A percentile compares a stretch with the other conserved stretches of the same genome.
These are phyloP conservation scores for Zymoseptoria passerinii DNA, from an alignment of 2,329 filamentous ascomycete species.

Conservation along the genomic window DNA sequence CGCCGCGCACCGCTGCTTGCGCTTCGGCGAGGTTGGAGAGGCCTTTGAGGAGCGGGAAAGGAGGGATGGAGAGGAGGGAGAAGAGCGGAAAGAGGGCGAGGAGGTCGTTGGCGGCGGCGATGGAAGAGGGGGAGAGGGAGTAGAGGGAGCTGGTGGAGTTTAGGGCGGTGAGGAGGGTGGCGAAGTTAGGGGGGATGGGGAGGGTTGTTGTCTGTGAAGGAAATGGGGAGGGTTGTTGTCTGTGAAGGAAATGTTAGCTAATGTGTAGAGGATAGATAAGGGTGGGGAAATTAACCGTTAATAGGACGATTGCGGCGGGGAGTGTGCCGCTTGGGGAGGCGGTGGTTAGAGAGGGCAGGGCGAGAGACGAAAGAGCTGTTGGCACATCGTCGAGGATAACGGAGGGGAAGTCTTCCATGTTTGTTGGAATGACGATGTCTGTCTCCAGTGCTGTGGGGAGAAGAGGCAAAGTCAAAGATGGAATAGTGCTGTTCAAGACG, in stretches of 20 bases:
- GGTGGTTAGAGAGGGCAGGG: neutral
- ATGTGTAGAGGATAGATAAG: too few species aligned
- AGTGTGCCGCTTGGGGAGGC: neutral
- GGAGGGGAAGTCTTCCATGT: neutral
- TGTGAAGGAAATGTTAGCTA: neutral
- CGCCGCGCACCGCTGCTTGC: neutral
- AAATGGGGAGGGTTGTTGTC: neutral
- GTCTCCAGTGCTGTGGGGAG: neutral
- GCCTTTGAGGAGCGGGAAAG: neutral
- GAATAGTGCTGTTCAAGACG: neutral
- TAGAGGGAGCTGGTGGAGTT: conserved; percentile 8
- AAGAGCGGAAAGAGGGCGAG: conserved; percentile 42
- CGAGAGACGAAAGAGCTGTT: too few species aligned
- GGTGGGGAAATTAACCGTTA: neutral
- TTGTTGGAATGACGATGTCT: neutral
- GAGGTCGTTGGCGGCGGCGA: conserved; percentile 39
- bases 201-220: neutral
- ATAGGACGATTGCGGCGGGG: neutral
- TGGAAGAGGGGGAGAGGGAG: conserved; percentile 3
- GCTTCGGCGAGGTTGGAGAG: neutral
- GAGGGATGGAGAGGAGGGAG: conserved; percentile 23
- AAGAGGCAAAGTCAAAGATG: neutral
- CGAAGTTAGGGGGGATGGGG: neutral
- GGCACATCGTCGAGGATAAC: neutral
- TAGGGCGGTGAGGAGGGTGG: conserved; percentile 3